Evolutionary conservation across 805 yeast species (phyloP).

Genomic region (Ogataea methanolica): DNA sequence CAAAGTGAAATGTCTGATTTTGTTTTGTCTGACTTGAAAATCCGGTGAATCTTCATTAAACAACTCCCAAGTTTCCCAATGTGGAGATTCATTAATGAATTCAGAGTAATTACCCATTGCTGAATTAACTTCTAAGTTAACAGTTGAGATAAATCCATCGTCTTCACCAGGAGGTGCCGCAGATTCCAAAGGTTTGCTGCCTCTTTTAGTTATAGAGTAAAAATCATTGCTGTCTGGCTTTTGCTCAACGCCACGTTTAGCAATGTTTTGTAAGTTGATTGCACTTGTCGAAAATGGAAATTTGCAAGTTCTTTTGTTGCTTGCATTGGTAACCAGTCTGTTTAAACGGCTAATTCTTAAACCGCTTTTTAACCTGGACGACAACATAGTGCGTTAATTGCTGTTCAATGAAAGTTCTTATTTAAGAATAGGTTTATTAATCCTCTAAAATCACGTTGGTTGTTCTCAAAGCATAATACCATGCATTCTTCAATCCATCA

Average conservation of each 20-base stretch:
- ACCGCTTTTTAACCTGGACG: too few relatives aligned
- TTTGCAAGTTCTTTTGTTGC: too few relatives aligned
- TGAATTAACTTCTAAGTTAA: conserved; percentile 32
- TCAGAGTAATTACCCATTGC: conserved; percentile 38
- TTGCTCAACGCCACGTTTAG: conserved; percentile 14
- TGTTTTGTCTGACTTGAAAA: conserved; percentile 33
- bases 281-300: neutral
- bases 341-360: too few relatives aligned
- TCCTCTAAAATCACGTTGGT: too few relatives aligned
- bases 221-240: conserved; percentile 27
- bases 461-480: too few relatives aligned
- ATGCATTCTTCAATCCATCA: too few relatives aligned
- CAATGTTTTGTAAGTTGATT: neutral
- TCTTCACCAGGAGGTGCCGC: conserved; percentile 10
- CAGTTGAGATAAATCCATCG: conserved; percentile 22
- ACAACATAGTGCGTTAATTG: too few relatives aligned
- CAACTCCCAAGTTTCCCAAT: conserved; percentile 33
- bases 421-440: too few relatives aligned
- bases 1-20: conserved; percentile 83
- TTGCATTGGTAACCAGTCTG: too few relatives aligned
- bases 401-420: too few relatives aligned
- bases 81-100: conserved; percentile 28
- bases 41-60: conserved; percentile 34
- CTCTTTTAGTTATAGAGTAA: conserved; percentile 27
- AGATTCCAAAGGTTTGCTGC: conserved; percentile 22